Percentiles rank a stretch among this genome's conserved stretches.
These are phyloP conservation scores for Epichloe amarillans DNA, from an alignment of 2,329 filamentous ascomycete species.

Conservation along the genomic window DNA sequence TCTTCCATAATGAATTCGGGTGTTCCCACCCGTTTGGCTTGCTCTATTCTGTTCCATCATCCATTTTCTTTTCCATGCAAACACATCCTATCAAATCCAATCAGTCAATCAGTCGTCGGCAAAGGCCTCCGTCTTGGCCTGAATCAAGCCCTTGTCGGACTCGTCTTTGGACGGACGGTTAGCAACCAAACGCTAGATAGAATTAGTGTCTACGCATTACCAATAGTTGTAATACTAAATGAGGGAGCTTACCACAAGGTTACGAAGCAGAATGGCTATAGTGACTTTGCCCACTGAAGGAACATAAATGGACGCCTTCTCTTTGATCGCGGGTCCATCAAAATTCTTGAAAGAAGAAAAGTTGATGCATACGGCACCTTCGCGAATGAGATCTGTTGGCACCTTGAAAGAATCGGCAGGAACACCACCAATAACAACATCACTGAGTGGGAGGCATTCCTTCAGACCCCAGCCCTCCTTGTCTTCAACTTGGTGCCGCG, in stretches of 20 bases:
- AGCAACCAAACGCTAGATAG: conserved; percentile 34
- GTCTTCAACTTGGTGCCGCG: conserved; percentile 75
- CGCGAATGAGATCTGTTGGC: conserved; percentile 65
- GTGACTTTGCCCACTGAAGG: conserved; percentile 97
- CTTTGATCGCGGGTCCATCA: conserved; percentile 68
- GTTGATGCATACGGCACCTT: conserved; percentile 96
- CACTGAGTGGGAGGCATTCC: conserved; percentile 73
- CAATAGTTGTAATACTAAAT: not conserved
- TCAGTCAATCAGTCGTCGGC: conserved; percentile 23
- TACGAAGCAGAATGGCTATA: conserved; percentile 79
- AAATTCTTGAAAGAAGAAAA: conserved; percentile 97
- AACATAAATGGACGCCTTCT: conserved; percentile 93
- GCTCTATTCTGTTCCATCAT: not conserved
- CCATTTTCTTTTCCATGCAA: not conserved
- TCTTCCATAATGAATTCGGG: not conserved
- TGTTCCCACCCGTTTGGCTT: not conserved
- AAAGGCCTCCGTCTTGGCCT: conserved; percentile 30
- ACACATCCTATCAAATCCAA: not conserved
- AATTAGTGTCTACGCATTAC: conserved; percentile 14
- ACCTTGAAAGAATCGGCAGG: conserved; percentile 84
- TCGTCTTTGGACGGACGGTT: conserved; percentile 31
- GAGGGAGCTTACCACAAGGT: conserved; percentile 57
- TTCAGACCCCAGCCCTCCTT: conserved; percentile 68
- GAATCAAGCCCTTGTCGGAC: conserved; percentile 19
- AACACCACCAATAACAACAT: conserved; percentile 90